Evolutionary conservation across 2,329 filamentous ascomycete genomes (phyloP), one percentile per base, ranked within the genome.

Genomic region (Mollisia scopiformis): DNA sequence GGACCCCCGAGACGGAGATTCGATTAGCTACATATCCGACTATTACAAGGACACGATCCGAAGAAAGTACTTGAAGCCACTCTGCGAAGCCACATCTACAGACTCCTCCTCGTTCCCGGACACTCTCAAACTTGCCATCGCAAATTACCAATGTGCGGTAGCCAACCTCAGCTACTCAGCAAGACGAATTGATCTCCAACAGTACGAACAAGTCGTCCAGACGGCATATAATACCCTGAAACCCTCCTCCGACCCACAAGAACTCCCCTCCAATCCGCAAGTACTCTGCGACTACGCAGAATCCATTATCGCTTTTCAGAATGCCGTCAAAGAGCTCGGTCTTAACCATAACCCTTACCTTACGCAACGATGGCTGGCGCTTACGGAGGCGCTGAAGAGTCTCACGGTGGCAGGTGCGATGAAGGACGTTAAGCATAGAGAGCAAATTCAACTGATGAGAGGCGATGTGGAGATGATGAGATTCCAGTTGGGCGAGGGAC

Each of bases 401-500:
- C 73, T 86, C 57, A 79, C 80, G n/a, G n/a, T n/a, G n/a, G n/a
- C n/a, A n/a, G n/a, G n/a, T n/a, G n/a, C n/a, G n/a, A n/a, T n/a
- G n/a, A n/a, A n/a, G n/a, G 74, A 75, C 30, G 79, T 79, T 0
- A 77, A 82, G 2, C 82, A 83, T 55, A 66, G 82, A 62, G 75
- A 81, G 8, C 80, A 79, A 39, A 82, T 86, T 25, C 83, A 86
- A 69, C 69, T 84, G 21, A 76, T 78, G 2, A 77, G 84, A 43
- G 85, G 84, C 13, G 84, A 87, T 65, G 75, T 77, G 16, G 85
- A 87, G 62, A 75, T 87, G 64, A 74, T 81, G 31, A 78, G 84
- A 35, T 81, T 79, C 72, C 78, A 80, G 39, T 71, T 87, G 28
- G 81, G 82, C 2, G 78, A 81, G 1, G 77, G n/a, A n/a, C n/a